Base-by-base conservation (phyloP, 1,284 basidiomycete genomes). In the Cryptococcus sp. region DNA sequence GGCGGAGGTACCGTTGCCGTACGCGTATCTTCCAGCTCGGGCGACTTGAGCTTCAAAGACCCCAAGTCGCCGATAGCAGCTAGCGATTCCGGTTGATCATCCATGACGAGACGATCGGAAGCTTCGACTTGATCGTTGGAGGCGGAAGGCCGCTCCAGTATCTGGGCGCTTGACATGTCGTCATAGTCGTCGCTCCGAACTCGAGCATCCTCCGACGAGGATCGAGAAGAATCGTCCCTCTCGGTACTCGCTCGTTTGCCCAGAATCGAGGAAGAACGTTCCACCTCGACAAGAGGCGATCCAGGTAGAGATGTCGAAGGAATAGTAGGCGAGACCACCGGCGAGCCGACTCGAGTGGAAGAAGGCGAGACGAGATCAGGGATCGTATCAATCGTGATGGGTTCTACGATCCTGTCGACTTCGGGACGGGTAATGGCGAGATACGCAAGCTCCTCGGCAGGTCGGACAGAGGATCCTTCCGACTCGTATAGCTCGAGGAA, bases 371-470 rank as follows among this genome's bases (percentile, higher is more conserved):
- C 39, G 11, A 60, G 43, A 19, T 53, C 43, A 5, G 59, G 62
- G 6, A 64, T 53, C 37, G 58, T 47, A 10, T 55, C 52, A 18
- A 64, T 25, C 1, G 50, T 51, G 24, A 45, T 26, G 5, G 57
- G 56, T 26, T 61, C 56, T 9, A 62, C 57, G 5, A 62, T 57
- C 16, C 54, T 43, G 38, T 65, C 62, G 19, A 62, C 52, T 37
- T 66, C 63, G 0, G 65, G 65, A 26, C 65, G 59, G 6, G 65
- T 66, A 45, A 71, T 69, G n/a, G 72, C 72, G 1, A 74, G 60
- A 18, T 71, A 69, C 0, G 72, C 72, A 12, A 74, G 61, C 50
- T 71, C 68, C 51, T 70, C 68, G 16, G 62, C 60, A 4, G 72
- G 72, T 19, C 61, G 56, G 9, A 74, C 68, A 2, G 70, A 61